Evolutionary conservation across 345 rosid genomes (phyloP).

Genomic region (Balakata baccata): DNA sequence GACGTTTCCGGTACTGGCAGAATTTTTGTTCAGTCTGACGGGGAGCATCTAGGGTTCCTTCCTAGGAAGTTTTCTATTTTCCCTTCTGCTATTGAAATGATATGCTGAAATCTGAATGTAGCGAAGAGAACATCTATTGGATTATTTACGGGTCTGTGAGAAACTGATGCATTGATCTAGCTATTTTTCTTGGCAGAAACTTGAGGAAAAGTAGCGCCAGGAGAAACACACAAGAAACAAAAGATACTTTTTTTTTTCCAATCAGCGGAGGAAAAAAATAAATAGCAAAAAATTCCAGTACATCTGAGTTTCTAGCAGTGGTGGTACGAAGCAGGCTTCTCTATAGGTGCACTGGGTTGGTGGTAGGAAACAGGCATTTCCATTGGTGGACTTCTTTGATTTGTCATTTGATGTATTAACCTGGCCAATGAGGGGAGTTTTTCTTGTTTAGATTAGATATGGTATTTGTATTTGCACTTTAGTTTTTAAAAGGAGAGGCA

Average conservation of each 20-base stretch:
- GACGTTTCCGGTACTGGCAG: constrained; percentile 51
- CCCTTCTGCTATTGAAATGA: constrained; percentile 74
- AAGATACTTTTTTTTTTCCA: neutral
- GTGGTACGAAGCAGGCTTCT: neutral
- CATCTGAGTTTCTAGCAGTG: neutral
- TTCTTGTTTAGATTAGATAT: constrained; percentile 3
- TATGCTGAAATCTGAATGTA: constrained; percentile 51
- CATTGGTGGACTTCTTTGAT: neutral
- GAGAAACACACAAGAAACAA: neutral
- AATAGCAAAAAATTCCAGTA: neutral
- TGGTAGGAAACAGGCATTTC: neutral
- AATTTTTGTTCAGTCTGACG: constrained; percentile 87
- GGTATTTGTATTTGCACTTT: neutral
- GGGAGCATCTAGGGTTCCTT: constrained; percentile 83
- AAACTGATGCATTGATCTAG: constrained; percentile 6
- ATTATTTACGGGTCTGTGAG: neutral
- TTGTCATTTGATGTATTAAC: neutral
- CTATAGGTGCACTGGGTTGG: neutral
- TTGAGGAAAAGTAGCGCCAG: neutral
- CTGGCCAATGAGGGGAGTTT: neutral
- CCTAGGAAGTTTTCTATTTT: constrained; percentile 69
- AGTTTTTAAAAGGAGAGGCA: neutral
- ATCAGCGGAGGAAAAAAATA: neutral
- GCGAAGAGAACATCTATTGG: neutral
- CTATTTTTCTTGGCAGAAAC: neutral